Evolutionary conservation across 1,139 yeast genomes (phyloP).

Genomic region (Sugiyamaella neomexicana): DNA sequence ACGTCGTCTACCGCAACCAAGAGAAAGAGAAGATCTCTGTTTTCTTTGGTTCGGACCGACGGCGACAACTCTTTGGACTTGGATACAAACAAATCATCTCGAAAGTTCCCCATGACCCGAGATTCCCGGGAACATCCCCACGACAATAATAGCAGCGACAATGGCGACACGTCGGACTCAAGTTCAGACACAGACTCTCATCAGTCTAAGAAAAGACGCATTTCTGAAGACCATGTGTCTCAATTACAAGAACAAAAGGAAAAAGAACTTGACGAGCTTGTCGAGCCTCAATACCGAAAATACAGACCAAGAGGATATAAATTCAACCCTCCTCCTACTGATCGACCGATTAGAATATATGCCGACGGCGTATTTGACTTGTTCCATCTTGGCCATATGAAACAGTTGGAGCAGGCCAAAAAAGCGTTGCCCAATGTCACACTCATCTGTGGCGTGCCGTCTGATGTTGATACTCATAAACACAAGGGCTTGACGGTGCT

Average conservation of each 20-base stretch:
- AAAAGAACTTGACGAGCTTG: slow-evolving; percentile 53
- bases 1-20: slow-evolving; percentile 5
- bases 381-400: slow-evolving; percentile 96
- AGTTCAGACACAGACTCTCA: slow-evolving; percentile 13
- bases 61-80: not conserved
- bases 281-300: slow-evolving; percentile 46
- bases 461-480: slow-evolving; percentile 86
- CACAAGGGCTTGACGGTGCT: slow-evolving; percentile 91
- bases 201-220: slow-evolving; percentile 14
- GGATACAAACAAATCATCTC: slow-evolving; percentile 4
- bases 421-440: slow-evolving; percentile 84
- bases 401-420: slow-evolving; percentile 94
- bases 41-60: slow-evolving; percentile 16
- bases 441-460: slow-evolving; percentile 88
- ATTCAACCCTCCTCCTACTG: slow-evolving; percentile 80
- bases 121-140: not conserved
- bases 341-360: slow-evolving; percentile 83
- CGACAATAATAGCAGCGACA: not conserved
- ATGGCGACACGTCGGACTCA: slow-evolving; percentile 7
- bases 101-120: too few relatives aligned
- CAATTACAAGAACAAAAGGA: slow-evolving; percentile 41
- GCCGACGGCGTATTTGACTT: slow-evolving; percentile 98
- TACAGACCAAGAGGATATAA: slow-evolving; percentile 43
- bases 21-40: slow-evolving; percentile 19
- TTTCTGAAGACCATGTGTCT: slow-evolving; percentile 12